These are phyloP conservation scores for Monosporascus sp. DNA, from an alignment of 2,329 filamentous ascomycete species.

Conservation along the genomic window DNA sequence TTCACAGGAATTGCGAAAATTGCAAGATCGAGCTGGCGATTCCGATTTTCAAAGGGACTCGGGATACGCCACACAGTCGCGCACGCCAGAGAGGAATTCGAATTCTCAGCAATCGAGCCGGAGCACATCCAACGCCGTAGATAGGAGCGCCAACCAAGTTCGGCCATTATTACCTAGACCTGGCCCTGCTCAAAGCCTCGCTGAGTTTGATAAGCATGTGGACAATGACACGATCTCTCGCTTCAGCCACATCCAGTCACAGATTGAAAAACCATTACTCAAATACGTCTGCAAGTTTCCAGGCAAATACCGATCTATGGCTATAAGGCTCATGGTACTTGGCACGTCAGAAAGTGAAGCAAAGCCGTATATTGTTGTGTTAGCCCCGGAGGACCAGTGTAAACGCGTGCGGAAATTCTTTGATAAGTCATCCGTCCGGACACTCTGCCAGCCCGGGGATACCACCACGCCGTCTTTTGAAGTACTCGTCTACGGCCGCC, in stretches of 20 bases:
- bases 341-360: neutral
- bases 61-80: no score
- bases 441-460: neutral
- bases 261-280: neutral
- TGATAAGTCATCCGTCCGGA: neutral
- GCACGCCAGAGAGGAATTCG: no score
- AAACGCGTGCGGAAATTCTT: conserved; percentile 1
- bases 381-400: neutral
- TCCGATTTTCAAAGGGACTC: no score
- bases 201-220: neutral
- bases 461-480: no score
- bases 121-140: no score
- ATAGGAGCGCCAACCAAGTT: no score
- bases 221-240: neutral
- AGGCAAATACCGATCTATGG: neutral
- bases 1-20: no score
- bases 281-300: neutral
- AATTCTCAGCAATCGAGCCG: no score
- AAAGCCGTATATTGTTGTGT: neutral
- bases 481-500: no score
- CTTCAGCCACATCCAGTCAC: neutral
- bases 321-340: neutral
- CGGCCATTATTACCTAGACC: no score
- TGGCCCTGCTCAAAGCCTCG: neutral
- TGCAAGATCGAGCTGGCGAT: no score